Evolutionary conservation across 371 early-diverging fungal species (phyloP).

Genomic region (Neoconidiobolus thromboides): DNA sequence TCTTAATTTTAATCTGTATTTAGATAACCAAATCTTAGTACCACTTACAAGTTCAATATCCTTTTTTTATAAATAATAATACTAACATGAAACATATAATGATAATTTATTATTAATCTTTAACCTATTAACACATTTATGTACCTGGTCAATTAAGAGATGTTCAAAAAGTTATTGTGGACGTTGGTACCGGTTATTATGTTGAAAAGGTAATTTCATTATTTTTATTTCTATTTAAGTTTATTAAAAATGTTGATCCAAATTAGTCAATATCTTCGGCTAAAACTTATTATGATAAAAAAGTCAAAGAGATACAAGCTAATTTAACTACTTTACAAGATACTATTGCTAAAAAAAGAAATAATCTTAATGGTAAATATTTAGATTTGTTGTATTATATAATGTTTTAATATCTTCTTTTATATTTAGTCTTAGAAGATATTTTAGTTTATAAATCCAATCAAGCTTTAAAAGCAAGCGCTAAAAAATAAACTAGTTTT

Average conservation of each 20-base stretch:
- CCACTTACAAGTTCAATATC: constrained; percentile 10
- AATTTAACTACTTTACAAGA: constrained; percentile 56
- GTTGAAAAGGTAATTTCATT: constrained; percentile 56
- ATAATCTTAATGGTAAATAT: constrained; percentile 71
- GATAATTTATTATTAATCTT: not conserved
- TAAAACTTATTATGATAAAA: constrained; percentile 51
- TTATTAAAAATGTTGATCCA: not conserved
- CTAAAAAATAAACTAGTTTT: no score
- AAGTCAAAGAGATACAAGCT: constrained; percentile 47
- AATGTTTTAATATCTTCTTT: no score
- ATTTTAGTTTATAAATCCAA: no score
- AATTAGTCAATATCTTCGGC: constrained; percentile 46
- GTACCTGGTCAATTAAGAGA: constrained; percentile 73
- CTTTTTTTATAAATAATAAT: not conserved
- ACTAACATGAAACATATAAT: not conserved
- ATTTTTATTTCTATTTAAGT: not conserved
- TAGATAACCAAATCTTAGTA: constrained; percentile 8
- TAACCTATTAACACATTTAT: constrained; percentile 32
- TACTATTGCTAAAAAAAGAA: constrained; percentile 52
- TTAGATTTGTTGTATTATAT: no score
- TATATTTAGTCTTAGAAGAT: no score
- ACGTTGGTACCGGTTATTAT: constrained; percentile 91
- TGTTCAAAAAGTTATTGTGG: constrained; percentile 72
- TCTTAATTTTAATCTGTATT: not conserved
- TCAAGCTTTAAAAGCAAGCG: no score